These are phyloP conservation scores for Bombardia bombarda DNA, from an alignment of 495 filamentous ascomycete species.

Conservation along the genomic window DNA sequence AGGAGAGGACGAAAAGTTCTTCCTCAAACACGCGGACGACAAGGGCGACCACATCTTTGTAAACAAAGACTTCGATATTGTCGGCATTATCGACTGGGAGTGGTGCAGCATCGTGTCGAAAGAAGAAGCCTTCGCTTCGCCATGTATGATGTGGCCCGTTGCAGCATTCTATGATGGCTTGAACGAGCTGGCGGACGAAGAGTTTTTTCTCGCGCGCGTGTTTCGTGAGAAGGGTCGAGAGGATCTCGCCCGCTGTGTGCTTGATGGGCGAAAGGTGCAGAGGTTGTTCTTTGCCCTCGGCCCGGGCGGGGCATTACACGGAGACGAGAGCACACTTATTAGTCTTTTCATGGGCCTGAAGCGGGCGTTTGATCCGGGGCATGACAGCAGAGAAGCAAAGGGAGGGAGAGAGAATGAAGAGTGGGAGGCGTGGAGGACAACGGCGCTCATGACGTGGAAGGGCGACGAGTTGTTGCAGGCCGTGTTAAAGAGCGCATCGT, in stretches of 20 bases:
- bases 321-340: neutral
- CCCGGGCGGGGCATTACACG: neutral
- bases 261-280: neutral
- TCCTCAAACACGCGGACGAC: slow-evolving; percentile 4
- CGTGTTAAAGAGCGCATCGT: too few relatives aligned
- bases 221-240: neutral
- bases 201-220: neutral
- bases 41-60: slow-evolving; percentile 5
- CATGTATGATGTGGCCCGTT: slow-evolving; percentile 5
- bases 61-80: slow-evolving; percentile 3
- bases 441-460: neutral
- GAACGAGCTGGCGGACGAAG: slow-evolving; percentile 2
- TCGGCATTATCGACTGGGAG: slow-evolving; percentile 5
- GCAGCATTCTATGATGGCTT: neutral
- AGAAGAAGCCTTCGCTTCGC: slow-evolving; percentile 3
- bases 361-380: neutral
- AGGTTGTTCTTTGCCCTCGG: slow-evolving; percentile 1
- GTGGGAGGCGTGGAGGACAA: neutral
- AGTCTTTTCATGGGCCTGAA: neutral
- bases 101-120: slow-evolving; percentile 1
- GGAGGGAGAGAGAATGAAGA: neutral
- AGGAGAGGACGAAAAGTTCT: slow-evolving; percentile 1
- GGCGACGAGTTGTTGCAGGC: neutral
- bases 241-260: slow-evolving; percentile 1
- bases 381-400: neutral